Base-by-base conservation (phyloP, 768 basidiomycete species). In the Collybiopsis luxurians region DNA sequence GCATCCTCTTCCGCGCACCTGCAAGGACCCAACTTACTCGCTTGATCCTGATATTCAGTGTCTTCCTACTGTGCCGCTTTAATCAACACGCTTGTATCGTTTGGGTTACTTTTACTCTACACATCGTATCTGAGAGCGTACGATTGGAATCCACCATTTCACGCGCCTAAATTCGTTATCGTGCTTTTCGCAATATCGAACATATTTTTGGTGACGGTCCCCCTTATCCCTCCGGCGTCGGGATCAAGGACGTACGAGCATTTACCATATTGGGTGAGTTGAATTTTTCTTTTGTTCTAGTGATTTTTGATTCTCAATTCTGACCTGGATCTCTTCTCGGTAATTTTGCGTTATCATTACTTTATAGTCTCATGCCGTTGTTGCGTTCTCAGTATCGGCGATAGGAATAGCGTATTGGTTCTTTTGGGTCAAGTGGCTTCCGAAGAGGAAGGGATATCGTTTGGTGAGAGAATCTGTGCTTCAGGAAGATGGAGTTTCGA, bases 251-350 rank as follows among this genome's bases (percentile, higher is more conserved):
- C 78, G 2, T 90, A 89, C 61, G 72, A 80, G 23, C 63, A 72
- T 56, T 73, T 90, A 11, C 86, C 87, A 3, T 90, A 90, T 61
- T 89, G 83, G 76, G 88, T 89, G 61, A 62, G 85, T 70, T 15
- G 31, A 34, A 5, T 6, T 13, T 34, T 13, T 13, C 30, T 54
- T 27, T 42, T 52, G 23, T 39, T 28, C 47, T 46, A 27, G 15
- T 1, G 39, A 13, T 13, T 53, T 26, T 45, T 26, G n/a, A 36
- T 19, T 13, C 24, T 34, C n/a, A n/a, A 15, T 46, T 9, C 23
- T 23, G 10, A 17, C 40, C 43, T 9, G n/a, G n/a, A n/a, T n/a
- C n/a, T n/a, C n/a, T n/a, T n/a, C n/a, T n/a, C n/a, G n/a, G n/a
- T n/a, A n/a, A n/a, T 24, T 40, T 2, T 11, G 3, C 13, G 13